Conservation (phyloP, 164 flowering plant species). For the Magnolia changhungtana region DNA sequence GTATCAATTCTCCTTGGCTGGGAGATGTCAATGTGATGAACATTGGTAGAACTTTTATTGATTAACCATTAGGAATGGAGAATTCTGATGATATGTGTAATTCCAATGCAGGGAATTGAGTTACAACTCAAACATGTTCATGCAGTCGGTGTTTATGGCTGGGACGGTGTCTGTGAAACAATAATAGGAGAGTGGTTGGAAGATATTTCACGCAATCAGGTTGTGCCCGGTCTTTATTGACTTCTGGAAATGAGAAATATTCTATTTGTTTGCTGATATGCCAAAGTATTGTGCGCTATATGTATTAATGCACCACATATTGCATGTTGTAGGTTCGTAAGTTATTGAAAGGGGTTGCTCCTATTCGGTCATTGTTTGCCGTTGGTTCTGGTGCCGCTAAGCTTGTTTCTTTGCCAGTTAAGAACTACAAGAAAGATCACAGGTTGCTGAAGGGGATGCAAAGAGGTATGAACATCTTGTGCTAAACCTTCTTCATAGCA, state of each 20-base stretch:
- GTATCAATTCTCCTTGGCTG: too few relatives aligned
- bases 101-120: slow-evolving; percentile 75
- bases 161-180: slow-evolving; percentile 78
- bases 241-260: neutral
- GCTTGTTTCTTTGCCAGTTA: slow-evolving; percentile 76
- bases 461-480: slow-evolving; percentile 54
- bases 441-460: slow-evolving; percentile 87
- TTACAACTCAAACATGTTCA: slow-evolving; percentile 86
- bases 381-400: slow-evolving; percentile 93
- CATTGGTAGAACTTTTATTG: too few relatives aligned
- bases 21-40: too few relatives aligned
- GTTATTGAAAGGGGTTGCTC: slow-evolving; percentile 73
- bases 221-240: slow-evolving; percentile 15
- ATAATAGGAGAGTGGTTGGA: slow-evolving; percentile 87
- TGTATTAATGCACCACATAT: neutral
- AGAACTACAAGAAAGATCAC: slow-evolving; percentile 76
- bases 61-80: neutral
- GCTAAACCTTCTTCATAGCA: neutral
- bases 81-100: slow-evolving; percentile 5
- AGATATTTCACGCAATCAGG: slow-evolving; percentile 97
- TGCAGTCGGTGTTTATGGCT: slow-evolving; percentile 83
- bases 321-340: slow-evolving; percentile 49
- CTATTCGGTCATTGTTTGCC: slow-evolving; percentile 74
- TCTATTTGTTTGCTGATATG: neutral
- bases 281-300: neutral